Percentiles rank a stretch among this genome's conserved stretches.
phyloP scores from a whole-genome alignment of 2,329 filamentous ascomycete species.

The Hypocrella siamensis region DNA sequence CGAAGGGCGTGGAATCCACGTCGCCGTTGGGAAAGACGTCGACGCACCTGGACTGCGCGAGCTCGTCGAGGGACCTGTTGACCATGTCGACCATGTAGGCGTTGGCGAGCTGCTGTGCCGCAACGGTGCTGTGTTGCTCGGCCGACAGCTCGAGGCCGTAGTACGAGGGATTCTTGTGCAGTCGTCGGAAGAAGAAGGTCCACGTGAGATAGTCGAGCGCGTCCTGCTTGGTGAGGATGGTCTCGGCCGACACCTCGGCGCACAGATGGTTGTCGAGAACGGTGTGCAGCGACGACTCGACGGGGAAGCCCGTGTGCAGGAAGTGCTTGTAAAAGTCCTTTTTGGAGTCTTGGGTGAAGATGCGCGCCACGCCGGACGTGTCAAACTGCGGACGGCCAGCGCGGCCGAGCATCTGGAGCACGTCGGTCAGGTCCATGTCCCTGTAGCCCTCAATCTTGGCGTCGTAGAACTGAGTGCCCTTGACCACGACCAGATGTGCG shows the following conservation, averaged over 20 bases:
- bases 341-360: conserved; percentile 94
- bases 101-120: conserved; percentile 76
- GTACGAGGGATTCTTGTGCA: conserved; percentile 97
- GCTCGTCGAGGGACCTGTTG: conserved; percentile 66
- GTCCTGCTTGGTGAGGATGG: conserved; percentile 87
- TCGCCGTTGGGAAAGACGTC: conserved; percentile 73
- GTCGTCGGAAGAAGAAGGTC: conserved; percentile 96
- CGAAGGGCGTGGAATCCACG: conserved; percentile 76
- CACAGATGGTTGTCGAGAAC: conserved; percentile 94
- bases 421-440: conserved; percentile 97
- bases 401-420: conserved; percentile 92
- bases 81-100: conserved; percentile 92
- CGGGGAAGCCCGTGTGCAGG: conserved; percentile 91
- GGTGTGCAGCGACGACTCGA: conserved; percentile 90
- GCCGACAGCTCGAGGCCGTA: conserved; percentile 89
- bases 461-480: conserved; percentile 96
- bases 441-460: conserved; percentile 96
- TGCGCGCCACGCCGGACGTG: conserved; percentile 84
- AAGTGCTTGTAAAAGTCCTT: conserved; percentile 99
- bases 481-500: conserved; percentile 91
- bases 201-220: conserved; percentile 94
- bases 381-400: conserved; percentile 95
- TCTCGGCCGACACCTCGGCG: conserved; percentile 86
- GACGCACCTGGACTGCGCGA: conserved; percentile 74
- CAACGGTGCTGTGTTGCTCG: conserved; percentile 78